Base-by-base conservation (phyloP, 2,329 filamentous ascomycete species). In the Diatrype stigma region DNA sequence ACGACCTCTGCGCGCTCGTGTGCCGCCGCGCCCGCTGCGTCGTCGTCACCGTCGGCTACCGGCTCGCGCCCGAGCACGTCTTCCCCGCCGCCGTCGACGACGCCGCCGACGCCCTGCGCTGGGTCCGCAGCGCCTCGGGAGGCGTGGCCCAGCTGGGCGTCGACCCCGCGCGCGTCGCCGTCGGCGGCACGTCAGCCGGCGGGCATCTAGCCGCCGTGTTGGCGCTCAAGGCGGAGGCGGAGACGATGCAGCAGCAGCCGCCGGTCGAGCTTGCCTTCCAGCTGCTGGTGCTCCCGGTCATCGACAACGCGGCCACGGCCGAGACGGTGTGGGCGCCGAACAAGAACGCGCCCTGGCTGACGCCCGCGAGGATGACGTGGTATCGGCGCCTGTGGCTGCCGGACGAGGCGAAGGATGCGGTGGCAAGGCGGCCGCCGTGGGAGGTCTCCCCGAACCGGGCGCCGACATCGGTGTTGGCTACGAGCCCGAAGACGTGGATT, bases 381-480 rank as follows among this genome's bases (percentile, higher is more conserved):
- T 71, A 71, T 47, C 66, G 68, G n/a, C 51, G 59, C 23, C 61
- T 68, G 47, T 71, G 70, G 42, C 58, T 71, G 19, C 45, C 63
- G 1, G 54, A 54, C n/a, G 48, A 57, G 7, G 53, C 55, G 2
- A 54, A 66, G 14, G 60, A 56, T 5, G 26, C 6, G 10, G 26
- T 30, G 26, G 10, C 5, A 10, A 30, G 26, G 26, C 5, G 26
- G 30, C 47, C 45, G 8, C 54, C 53, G 34, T 70, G 67, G 60
- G 60, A 69, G 16, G 64, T 66, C 3, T 68, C 65, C 16, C 68
- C 68, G 10, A 56, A 58, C 19, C 49, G 57, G 35, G 51, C 51
- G 8, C 49, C 51, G 26, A 6, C 17, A 17, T 35, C 35, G 7
- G 30, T 68, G 4, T 38, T 70, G 12, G 49, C 34, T 14, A 58